Evolutionary conservation across 2,329 filamentous ascomycete species (phyloP), one percentile per base, ranked within the genome.

Genomic region (Sporothrix inflata): DNA sequence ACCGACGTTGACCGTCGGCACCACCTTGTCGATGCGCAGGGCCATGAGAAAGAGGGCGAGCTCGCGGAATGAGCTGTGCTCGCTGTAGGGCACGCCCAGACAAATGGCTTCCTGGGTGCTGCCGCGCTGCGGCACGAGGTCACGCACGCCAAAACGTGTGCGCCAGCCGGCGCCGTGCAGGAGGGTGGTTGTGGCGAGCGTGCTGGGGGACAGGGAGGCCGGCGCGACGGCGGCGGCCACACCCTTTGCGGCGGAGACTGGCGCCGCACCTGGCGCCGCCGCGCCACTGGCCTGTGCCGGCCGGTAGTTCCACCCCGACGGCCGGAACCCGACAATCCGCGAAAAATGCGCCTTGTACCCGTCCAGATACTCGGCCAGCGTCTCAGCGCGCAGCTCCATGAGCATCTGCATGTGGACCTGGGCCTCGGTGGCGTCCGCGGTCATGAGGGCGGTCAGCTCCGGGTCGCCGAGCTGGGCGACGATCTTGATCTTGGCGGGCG

Each of bases 351-450:
- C 91, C 74, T 91, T 92, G 83, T 94, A 92, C 47, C 88, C 86
- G 77, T 91, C 89, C 6, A 98, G 87, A 78, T 99, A 99, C 74
- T 97, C 94, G 75, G 93, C 90, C 0, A 99, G 86, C 0, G 95
- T 97, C 76, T 98, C 94, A 45, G 94, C 90, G 34, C 94, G 91
- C 76, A 99, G 94, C 80, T 98, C 95, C 86, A 96, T 96, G 11
- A 99, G 86, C 77, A 92, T 94, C 77, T 97, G 97, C 94, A 99
- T 98, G 82, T 99, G 96, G 0, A 99, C 94, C 81, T 98, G 95
- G 0, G 96, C 96, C 77, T 93, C 92, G 27, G 87, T 83, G 0
- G 96, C 94, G 78, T 98, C 85, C 8, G 86, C 86, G 0, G 96
- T 99, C 77, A 99, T 87, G 4, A 94, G 87, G 0, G 88, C 86